These are phyloP conservation scores for Pythium dissimile DNA, from an alignment of 352 stramenopile genomes.

Conservation along the genomic window DNA sequence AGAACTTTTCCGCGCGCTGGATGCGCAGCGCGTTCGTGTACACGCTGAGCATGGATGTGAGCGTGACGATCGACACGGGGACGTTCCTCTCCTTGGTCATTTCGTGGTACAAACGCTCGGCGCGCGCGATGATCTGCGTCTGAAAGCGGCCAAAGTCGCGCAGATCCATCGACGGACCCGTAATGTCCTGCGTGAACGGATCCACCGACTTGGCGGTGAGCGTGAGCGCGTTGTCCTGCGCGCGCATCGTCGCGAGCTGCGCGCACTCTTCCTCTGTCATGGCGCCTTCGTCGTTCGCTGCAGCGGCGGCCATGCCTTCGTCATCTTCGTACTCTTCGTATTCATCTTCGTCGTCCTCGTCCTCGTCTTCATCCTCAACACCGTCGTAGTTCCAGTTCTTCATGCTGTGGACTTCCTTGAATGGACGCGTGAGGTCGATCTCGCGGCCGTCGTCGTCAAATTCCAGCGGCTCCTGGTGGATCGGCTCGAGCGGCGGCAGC, in stretches of 20 bases:
- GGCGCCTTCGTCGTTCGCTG: constrained; percentile 19
- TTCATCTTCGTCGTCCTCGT: constrained; percentile 34
- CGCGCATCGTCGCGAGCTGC: constrained; percentile 35
- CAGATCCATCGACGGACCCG: constrained; percentile 54
- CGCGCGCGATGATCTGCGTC: constrained; percentile 61
- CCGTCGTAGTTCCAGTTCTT: constrained; percentile 71
- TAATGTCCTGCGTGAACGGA: constrained; percentile 41
- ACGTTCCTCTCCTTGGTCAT: constrained; percentile 48
- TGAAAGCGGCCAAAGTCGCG: constrained; percentile 69
- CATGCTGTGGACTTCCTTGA: constrained; percentile 53
- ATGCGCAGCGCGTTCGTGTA: constrained; percentile 76
- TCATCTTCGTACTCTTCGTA: constrained; percentile 42
- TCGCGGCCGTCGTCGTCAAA: constrained; percentile 72
- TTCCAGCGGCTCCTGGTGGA: constrained; percentile 70
- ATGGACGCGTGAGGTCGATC: constrained; percentile 67
- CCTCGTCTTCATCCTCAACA: constrained; percentile 53
- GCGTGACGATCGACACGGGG: constrained; percentile 41
- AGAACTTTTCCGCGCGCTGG: constrained; percentile 45
- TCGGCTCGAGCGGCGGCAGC: constrained; percentile 29
- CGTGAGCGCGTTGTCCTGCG: constrained; percentile 25
- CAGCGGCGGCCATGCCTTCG: constrained; percentile 24
- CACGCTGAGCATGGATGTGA: constrained; percentile 77
- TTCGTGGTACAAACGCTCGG: constrained; percentile 56
- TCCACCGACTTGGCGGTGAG: constrained; percentile 29
- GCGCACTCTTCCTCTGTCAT: constrained; percentile 33